Evolutionary conservation across 2,329 filamentous ascomycete species (phyloP), one percentile per base, ranked within the genome.

Genomic region (Fragosphaeria purpurea): DNA sequence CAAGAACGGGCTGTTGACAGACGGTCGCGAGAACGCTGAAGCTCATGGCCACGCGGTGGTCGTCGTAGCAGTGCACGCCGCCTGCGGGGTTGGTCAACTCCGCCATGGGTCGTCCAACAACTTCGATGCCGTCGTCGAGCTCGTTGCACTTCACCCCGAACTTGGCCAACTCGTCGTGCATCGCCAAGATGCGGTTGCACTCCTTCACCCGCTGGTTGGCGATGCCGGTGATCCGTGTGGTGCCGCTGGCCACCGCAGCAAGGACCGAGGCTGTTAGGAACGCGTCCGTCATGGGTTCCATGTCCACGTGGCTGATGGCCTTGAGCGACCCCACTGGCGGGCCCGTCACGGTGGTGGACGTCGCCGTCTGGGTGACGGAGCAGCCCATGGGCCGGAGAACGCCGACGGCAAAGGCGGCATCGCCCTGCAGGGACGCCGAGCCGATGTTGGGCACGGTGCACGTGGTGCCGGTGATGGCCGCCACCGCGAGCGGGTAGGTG

Each of bases 271-370:
- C 93, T 5, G 90, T 96, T 48, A 98, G 75, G 74, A 98, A 98
- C 46, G 93, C 93, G 67, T 98, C 93, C 0, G 93, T 98, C 93
- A 98, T 98, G 1, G 91, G 86, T 66, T 97, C 93, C 93, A 98
- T 98, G 62, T 98, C 90, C 33, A 98, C 82, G 53, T 91, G 85
- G 13, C 82, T 71, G 10, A 98, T 71, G 1, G 87, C 84, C 59
- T 82, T 82, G 40, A 98, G 71, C 12, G 76, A 69, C 9, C 93
- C 91, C 50, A 75, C 67, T 3, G 78, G 68, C n/a, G 93, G 93
- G 1, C 93, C 93, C 7, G 85, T 95, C 7, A 98, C 93, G 0
- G 90, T 97, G 1, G 93, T 98, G 1, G 90, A 94, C 13, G 77
- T 82, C 49, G 80, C 80, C 0, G 85, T 88, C 67, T 98, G 93